Evolutionary conservation across 768 basidiomycete genomes (phyloP).

Genomic region (Suillus clintonianus): DNA sequence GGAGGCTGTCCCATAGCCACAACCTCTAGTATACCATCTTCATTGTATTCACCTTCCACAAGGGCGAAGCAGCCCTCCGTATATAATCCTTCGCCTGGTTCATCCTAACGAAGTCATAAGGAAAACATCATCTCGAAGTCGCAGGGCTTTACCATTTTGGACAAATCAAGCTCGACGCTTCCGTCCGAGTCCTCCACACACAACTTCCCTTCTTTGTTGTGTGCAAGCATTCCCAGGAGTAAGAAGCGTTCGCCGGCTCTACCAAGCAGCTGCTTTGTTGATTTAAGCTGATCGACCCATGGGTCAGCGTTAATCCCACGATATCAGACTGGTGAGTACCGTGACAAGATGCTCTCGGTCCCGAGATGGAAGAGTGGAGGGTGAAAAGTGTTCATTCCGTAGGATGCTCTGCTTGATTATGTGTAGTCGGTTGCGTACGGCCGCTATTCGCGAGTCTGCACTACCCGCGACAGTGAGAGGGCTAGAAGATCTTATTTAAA

Average conservation of each 20-base stretch:
- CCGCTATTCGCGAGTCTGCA: constrained; percentile 77
- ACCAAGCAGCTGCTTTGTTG: constrained; percentile 94
- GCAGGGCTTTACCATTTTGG: constrained; percentile 61
- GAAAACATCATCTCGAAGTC: background rate
- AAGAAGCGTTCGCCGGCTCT: constrained; percentile 88
- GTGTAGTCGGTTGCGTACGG: constrained; percentile 82
- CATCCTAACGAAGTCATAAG: constrained; percentile 49
- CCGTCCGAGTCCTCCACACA: constrained; percentile 96
- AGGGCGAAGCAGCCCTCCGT: constrained; percentile 96
- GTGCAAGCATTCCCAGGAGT: constrained; percentile 88
- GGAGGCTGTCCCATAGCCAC: constrained; percentile 97
- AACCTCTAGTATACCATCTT: constrained; percentile 85
- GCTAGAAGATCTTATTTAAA: constrained; percentile 44
- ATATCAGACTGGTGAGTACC: constrained; percentile 38
- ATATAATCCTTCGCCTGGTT: constrained; percentile 93
- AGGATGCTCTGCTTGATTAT: constrained; percentile 92
- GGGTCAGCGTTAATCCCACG: background rate
- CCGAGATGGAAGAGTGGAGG: constrained; percentile 87
- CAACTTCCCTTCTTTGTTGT: constrained; percentile 87
- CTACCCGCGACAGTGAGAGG: constrained; percentile 77
- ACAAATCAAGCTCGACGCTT: constrained; percentile 83
- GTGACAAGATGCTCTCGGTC: constrained; percentile 89
- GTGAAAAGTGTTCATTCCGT: constrained; percentile 96
- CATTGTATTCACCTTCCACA: constrained; percentile 94
- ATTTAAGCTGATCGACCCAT: constrained; percentile 65